Evolutionary conservation across 768 basidiomycete species (phyloP), one percentile per base, ranked within the genome.

Genomic region (Mycena indigotica): DNA sequence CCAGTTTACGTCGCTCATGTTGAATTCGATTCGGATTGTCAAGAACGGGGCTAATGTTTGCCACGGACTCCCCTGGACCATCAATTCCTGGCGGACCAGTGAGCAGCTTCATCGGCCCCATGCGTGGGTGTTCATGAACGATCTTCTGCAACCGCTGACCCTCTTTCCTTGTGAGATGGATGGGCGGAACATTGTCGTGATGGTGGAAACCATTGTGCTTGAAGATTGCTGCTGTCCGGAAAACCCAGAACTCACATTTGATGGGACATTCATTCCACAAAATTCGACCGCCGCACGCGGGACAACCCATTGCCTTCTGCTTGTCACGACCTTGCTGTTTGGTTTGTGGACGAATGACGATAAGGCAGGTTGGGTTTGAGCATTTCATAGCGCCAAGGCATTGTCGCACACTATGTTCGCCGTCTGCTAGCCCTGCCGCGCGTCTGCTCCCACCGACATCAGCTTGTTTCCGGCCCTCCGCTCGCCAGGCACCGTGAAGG

Each of bases 31-130:
- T 57, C 1, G 62, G 55, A 38, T 65, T 67, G 13, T 60, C 1
- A 3, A 57, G 44, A 2, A 60, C 24, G 23, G 60, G 57, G 1
- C 62, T 55, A n/a, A 67, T 63, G 3, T 64, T 52, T 0, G 63
- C 58, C 4, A 59, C 63, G 5, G 60, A 66, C 28, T 58, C 30
- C 15, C 59, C 63, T 3, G 66, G 66, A 8, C 65, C 65, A 16
- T 61, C 23, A 6, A 62, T 17, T 1, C 55, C 51, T 25, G 66
- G 63, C 23, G 51, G 62, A 4, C 66, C 66, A 25, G 65, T 64
- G 12, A 67, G 12, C 4, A 67, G 38, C 19, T 50, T 46, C 2
- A 66, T 45, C 1, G 66, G 65, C 4, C 66, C 63, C 0, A 55
- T 30, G 1, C 49, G 52, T 2, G 66, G 66, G 28, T 67, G 19